Conservation (phyloP, 1,139 yeast genomes). For the Lodderomyces beijingensis region DNA sequence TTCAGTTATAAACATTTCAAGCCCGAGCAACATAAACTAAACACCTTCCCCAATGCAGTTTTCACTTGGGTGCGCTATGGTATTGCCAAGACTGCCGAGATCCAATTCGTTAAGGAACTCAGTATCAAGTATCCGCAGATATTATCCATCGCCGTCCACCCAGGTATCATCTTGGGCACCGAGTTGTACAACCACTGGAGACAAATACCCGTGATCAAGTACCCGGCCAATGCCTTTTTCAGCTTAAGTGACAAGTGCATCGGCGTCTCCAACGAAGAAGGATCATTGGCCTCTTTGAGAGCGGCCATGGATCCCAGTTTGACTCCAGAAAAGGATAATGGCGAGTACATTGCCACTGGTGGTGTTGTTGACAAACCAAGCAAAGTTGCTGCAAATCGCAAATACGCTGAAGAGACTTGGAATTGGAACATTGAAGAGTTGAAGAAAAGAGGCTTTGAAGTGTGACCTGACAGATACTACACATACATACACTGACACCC, state of each 20-base stretch:
- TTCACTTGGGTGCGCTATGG: slow-evolving; percentile 36
- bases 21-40: slow-evolving; percentile 20
- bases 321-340: slow-evolving; percentile 24
- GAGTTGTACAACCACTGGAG: slow-evolving; percentile 31
- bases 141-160: slow-evolving; percentile 34
- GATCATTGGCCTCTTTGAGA: slow-evolving; percentile 30
- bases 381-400: slow-evolving; percentile 20
- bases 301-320: slow-evolving; percentile 31
- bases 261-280: slow-evolving; percentile 34
- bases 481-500: no score
- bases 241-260: slow-evolving; percentile 13
- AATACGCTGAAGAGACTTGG: slow-evolving; percentile 27
- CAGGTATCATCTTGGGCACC: slow-evolving; percentile 37
- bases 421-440: slow-evolving; percentile 25
- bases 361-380: slow-evolving; percentile 27
- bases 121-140: slow-evolving; percentile 29
- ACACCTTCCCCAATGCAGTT: slow-evolving; percentile 21
- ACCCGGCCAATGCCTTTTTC: slow-evolving; percentile 14
- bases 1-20: slow-evolving; percentile 20
- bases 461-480: slow-evolving; percentile 3
- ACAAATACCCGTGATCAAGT: slow-evolving; percentile 21
- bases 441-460: slow-evolving; percentile 18
- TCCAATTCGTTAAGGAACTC: slow-evolving; percentile 27
- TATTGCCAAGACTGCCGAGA: slow-evolving; percentile 29
- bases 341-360: slow-evolving; percentile 32